Evolutionary conservation across 768 basidiomycete genomes (phyloP), one percentile per base, ranked within the genome.

Genomic region (Amanita subjunquillea): DNA sequence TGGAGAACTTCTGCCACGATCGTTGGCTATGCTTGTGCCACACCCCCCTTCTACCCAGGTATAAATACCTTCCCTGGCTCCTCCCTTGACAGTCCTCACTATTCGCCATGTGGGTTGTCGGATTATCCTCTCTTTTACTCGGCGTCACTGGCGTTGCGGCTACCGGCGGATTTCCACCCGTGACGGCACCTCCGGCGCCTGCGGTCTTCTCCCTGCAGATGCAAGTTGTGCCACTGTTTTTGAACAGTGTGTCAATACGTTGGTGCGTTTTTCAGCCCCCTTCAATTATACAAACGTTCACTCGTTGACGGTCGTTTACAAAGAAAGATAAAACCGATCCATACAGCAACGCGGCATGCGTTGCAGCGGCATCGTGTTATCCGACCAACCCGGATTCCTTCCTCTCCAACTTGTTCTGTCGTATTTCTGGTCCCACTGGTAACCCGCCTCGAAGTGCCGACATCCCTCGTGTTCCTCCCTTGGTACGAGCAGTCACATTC

Each of bases 281-380:
- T n/a, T 6, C 22, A 30, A 4, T 9, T 17, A 2, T 2, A 5
- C 20, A 1, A 1, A 6, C 6, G 20, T n/a, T 5, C 13, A 6
- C 20, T 15, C 36, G 12, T 20, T 38, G 10, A 32, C 2, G 9
- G 0, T n/a, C 10, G 0, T 17, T 32, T 17, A 17, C 17, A n/a
- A 22, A 54, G 56, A n/a, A 47, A 23, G 30, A 50, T 15, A 48
- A 29, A 17, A 37, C 44, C 3, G 41, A 57, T 17, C 56, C 56
- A 25, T 51, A 50, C 15, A 44, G 42, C 25, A 57, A 40, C n/a
- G 53, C 54, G 20, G 42, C 41, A 2, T 57, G 56, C 29, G 56
- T 57, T 22, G 56, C 56, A 12, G 56, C 56, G 5, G 56, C 56
- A 13, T 54, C 56, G 22, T 57, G 56, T 48, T 57, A 57, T 36